Evolutionary conservation across 2,329 filamentous ascomycete genomes (phyloP), one percentile per base, ranked within the genome.

Genomic region (Fusarium coffeatum): DNA sequence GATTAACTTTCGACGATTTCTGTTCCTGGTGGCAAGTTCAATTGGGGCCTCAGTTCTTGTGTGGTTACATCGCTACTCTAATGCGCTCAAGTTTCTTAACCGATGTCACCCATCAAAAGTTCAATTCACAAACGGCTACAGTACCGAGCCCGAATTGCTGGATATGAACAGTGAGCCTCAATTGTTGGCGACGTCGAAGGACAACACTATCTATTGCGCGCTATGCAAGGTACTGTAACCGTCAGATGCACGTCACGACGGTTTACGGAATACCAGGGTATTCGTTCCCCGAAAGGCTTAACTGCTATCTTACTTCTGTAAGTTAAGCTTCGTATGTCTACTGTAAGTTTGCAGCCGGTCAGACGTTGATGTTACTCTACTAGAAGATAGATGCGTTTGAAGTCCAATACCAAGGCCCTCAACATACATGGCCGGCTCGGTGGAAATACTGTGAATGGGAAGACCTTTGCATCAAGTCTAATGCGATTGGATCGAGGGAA

Each of bases 211-310:
- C 15, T 11, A n/a, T 11, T 37, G 34, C 34, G 34, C 10, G 34
- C 18, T 12, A 37, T 37, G 34, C 34, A 37, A 37, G 34, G 34
- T 37, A 37, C 34, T 37, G 28, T 18, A n/a, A n/a, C 30, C 56
- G 54, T 72, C 66, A 69, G 40, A 56, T 51, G 60, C 60, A 69
- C 68, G 68, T 69, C 68, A 71, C 60, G 23, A 50, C 50, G 47
- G 9, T 8, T 37, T n/a, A 34, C 64, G 64, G 68, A 30, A 59
- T 42, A 32, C 47, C 43, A n/a, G 42, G 13, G 5, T 22, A 6
- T 22, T 8, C 22, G 64, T 64, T 61, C 41, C 64, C 67, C 64
- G 64, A 70, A 55, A 34, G 30, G 49, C 43, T 62, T 30, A 30
- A 30, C 28, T 30, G 12, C 28, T 30, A 30, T 30, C 28, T 30